Evolutionary conservation across 345 rosid species (phyloP), one percentile per base, ranked within the genome.

Genomic region (Hypericum perforatum): DNA sequence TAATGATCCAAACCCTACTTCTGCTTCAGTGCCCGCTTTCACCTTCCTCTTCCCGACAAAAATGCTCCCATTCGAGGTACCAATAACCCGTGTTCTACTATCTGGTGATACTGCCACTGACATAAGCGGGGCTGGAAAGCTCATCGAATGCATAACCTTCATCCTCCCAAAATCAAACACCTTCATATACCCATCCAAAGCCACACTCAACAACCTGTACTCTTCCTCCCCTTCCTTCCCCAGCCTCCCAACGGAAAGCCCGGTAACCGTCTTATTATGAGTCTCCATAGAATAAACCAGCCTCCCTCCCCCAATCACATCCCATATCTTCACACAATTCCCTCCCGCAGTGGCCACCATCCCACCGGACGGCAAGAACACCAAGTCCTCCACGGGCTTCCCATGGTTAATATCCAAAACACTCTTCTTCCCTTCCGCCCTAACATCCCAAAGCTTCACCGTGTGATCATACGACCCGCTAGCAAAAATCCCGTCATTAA

Each of bases 391-490:
- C 41, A 92, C 82, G 0, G 98, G 96, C 10, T 63, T 60, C n/a
- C 90, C 96, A 9, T 85, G 95, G 62, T 85, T 88, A 49, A 92
- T 72, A 69, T 85, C 94, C 58, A 82, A 62, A 7, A 78, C 71
- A 0, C 85, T 67, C 63, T 58, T 79, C 13, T 73, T 65, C 16
- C 51, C 69, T 14, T 73, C 80, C 6, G 69, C 87, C 66, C 95
- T 85, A 32, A 77, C 79, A 63, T 92, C 98, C 96, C 98, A 92
- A 39, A 92, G 69, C 70, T 83, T 92, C 43, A 88, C 88, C 0
- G 85, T 79, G 37, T 92, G 98, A 63, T 92, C 98, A 45, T 92
- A 92, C 38, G 98, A 88, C 12, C 98, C 98, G 0, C 96, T 85
- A 7, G 78, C 66, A 39, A 92, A 92, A 70, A 80, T 65, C 46